These are phyloP conservation scores for Metschnikowia gruessii DNA, from an alignment of 805 yeast genomes.

Conservation along the genomic window DNA sequence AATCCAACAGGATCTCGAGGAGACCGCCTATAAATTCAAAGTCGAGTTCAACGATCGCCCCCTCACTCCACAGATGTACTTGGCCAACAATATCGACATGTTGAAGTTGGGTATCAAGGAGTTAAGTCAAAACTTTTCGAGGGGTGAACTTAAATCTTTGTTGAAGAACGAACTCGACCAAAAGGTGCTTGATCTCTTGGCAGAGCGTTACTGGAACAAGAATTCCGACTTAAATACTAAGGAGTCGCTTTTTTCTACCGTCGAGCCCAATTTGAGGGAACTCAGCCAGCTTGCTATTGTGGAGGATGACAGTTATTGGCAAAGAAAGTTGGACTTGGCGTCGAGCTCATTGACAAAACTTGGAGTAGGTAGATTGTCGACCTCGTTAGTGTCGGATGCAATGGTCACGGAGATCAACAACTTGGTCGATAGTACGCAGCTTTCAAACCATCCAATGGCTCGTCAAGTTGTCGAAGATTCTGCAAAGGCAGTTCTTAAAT, in stretches of 20 bases:
- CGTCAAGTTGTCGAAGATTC: constrained; percentile 80
- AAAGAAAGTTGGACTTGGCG: constrained; percentile 76
- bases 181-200: constrained; percentile 78
- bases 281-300: constrained; percentile 48
- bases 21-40: constrained; percentile 85
- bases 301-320: constrained; percentile 81
- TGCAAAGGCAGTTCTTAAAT: constrained; percentile 71
- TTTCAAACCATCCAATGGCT: constrained; percentile 84
- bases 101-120: constrained; percentile 86
- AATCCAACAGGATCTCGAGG: constrained; percentile 90
- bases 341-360: constrained; percentile 83
- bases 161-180: constrained; percentile 86
- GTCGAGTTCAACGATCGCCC: constrained; percentile 96
- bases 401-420: constrained; percentile 73
- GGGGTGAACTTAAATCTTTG: constrained; percentile 75
- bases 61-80: constrained; percentile 88
- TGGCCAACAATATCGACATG: constrained; percentile 87
- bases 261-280: constrained; percentile 53
- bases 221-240: constrained; percentile 32
- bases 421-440: constrained; percentile 68
- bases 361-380: constrained; percentile 90
- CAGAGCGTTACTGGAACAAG: constrained; percentile 89
- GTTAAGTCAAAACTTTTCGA: constrained; percentile 74
- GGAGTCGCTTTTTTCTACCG: constrained; percentile 16
- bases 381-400: constrained; percentile 77